Evolutionary conservation across 1,284 basidiomycete genomes (phyloP).

Genomic region (Sutorius eximius): DNA sequence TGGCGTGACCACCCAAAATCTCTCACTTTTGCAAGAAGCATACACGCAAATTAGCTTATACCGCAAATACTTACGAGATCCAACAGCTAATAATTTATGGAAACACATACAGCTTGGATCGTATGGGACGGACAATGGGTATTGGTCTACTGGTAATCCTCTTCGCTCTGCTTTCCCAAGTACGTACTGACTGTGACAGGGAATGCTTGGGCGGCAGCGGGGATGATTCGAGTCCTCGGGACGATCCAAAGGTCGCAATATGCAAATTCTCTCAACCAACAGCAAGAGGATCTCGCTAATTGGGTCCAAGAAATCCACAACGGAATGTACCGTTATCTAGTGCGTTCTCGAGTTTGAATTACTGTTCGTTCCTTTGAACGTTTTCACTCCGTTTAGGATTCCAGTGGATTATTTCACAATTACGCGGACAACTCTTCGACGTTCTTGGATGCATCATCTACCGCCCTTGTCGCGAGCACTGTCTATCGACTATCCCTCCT

Average conservation of each 20-base stretch:
- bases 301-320: conserved; percentile 77
- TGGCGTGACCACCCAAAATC: conserved; percentile 69
- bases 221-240: conserved; percentile 79
- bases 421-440: conserved; percentile 63
- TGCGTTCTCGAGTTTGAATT: conserved; percentile 19
- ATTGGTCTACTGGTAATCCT: conserved; percentile 72
- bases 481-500: conserved; percentile 70
- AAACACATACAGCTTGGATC: conserved; percentile 64
- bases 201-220: conserved; percentile 84
- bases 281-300: conserved; percentile 59
- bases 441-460: conserved; percentile 76
- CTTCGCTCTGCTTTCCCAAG: neutral
- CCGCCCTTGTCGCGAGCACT: conserved; percentile 75
- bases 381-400: conserved; percentile 38
- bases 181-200: conserved; percentile 42
- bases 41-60: conserved; percentile 83
- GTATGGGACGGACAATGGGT: conserved; percentile 53
- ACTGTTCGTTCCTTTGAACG: neutral
- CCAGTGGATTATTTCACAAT: conserved; percentile 67
- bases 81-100: conserved; percentile 56
- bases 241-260: conserved; percentile 69
- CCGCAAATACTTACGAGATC: conserved; percentile 60
- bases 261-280: conserved; percentile 44
- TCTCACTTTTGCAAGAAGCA: conserved; percentile 65
- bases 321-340: conserved; percentile 65